phyloP scores from a whole-genome alignment of 331 rosid species.

The Rosa hybrid region DNA sequence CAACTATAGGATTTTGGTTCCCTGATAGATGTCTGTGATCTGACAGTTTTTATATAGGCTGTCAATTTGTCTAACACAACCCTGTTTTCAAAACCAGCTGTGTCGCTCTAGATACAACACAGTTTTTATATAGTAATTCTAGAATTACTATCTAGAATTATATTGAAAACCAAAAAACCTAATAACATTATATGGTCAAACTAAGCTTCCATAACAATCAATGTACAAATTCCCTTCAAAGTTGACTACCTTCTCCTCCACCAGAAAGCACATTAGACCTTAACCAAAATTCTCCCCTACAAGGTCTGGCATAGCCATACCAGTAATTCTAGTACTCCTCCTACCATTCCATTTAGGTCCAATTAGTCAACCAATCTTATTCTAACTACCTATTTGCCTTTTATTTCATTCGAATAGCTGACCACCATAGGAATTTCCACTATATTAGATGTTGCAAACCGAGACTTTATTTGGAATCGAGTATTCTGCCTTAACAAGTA shows the following conservation, averaged over 20 bases:
- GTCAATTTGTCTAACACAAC: not conserved
- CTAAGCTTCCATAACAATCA: not conserved
- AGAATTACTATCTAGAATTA: not conserved
- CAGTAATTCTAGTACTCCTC: not conserved
- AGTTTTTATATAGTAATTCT: not conserved
- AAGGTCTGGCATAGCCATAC: not conserved
- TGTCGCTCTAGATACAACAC: not conserved
- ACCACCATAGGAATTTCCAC: not conserved
- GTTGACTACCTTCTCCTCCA: slow-evolving; percentile 4
- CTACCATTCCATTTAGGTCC: not conserved
- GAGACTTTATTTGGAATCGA: not conserved
- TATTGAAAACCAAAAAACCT: not conserved
- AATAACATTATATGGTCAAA: not conserved
- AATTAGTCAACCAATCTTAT: not conserved
- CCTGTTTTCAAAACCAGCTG: not conserved
- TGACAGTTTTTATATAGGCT: not conserved
- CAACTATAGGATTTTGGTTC: not conserved
- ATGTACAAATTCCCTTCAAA: not conserved
- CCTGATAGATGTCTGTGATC: not conserved
- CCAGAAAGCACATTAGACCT: not conserved
- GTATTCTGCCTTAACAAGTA: not conserved
- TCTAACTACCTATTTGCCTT: not conserved
- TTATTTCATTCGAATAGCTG: not conserved
- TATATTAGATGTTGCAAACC: not conserved
- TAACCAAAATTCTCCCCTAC: not conserved